Conservation (phyloP, 257 asterid species). For the Nicotiana paniculata region DNA sequence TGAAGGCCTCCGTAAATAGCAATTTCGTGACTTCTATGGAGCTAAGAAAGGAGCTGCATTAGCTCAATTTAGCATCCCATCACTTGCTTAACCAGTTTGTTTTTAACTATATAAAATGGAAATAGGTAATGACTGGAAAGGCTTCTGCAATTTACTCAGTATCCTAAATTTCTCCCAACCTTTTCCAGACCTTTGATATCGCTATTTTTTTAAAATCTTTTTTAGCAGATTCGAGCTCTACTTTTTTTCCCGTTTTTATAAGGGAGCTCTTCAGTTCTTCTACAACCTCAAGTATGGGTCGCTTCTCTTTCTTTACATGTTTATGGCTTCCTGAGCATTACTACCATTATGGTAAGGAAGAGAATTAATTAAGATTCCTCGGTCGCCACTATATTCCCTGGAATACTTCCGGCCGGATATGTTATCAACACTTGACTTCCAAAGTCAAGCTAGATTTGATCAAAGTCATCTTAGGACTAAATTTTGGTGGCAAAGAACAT, state of each 20-base stretch:
- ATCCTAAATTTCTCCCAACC: neutral
- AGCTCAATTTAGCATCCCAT: neutral
- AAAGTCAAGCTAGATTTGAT: neutral
- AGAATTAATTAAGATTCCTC: neutral
- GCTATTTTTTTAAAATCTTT: neutral
- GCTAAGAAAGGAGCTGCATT: neutral
- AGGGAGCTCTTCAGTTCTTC: neutral
- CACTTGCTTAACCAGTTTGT: neutral
- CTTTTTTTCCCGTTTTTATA: neutral
- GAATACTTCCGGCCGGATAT: neutral
- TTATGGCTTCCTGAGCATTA: neutral
- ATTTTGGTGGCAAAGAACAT: neutral
- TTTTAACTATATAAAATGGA: neutral
- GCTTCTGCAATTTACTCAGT: neutral
- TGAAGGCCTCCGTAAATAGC: neutral
- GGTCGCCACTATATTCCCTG: neutral
- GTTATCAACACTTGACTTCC: neutral
- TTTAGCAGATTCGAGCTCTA: neutral
- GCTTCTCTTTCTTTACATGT: neutral
- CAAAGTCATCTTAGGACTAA: neutral
- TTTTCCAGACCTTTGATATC: neutral
- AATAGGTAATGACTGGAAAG: neutral
- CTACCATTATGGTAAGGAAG: neutral
- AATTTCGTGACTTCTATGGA: neutral
- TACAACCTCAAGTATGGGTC: neutral